Evolutionary conservation across 805 yeast species (phyloP).

Genomic region (Saturnispora mendoncae): DNA sequence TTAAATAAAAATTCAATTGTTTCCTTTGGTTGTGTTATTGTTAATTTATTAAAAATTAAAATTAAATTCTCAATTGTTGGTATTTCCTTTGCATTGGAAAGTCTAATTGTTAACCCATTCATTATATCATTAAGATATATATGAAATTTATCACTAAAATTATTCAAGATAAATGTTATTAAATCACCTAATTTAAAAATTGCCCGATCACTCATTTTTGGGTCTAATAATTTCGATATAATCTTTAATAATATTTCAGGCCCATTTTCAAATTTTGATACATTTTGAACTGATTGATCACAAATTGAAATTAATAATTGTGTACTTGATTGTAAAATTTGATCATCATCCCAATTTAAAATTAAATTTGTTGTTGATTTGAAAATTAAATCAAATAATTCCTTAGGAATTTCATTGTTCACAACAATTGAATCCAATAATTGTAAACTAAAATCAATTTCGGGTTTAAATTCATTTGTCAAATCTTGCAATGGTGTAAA

Average conservation of each 20-base stretch:
- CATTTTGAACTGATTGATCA: slow-evolving; percentile 23
- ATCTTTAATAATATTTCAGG: slow-evolving; percentile 50
- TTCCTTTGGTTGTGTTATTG: slow-evolving; percentile 50
- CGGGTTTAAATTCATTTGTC: slow-evolving; percentile 48
- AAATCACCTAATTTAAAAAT: slow-evolving; percentile 66
- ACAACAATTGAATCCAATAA: slow-evolving; percentile 38
- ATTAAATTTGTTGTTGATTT: slow-evolving; percentile 36
- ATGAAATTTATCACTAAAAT: slow-evolving; percentile 31
- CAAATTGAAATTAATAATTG: slow-evolving; percentile 62
- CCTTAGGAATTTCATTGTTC: slow-evolving; percentile 16
- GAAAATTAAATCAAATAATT: slow-evolving; percentile 35
- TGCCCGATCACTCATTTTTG: slow-evolving; percentile 68
- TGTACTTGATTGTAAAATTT: slow-evolving; percentile 66
- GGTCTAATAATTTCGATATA: slow-evolving; percentile 61
- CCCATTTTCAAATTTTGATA: slow-evolving; percentile 32
- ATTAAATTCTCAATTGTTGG: slow-evolving; percentile 71
- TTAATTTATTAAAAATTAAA: slow-evolving; percentile 65
- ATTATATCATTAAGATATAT: slow-evolving; percentile 49
- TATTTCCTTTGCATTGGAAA: slow-evolving; percentile 57
- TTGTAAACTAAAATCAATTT: slow-evolving; percentile 50
- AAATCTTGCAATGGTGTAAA: slow-evolving; percentile 32
- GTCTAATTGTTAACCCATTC: slow-evolving; percentile 61
- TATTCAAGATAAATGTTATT: slow-evolving; percentile 23
- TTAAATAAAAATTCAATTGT: slow-evolving; percentile 53
- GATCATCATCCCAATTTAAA: slow-evolving; percentile 55